Evolutionary conservation across 139 green algal species (phyloP).

Genomic region (Chlamydomonas asymmetrica): DNA sequence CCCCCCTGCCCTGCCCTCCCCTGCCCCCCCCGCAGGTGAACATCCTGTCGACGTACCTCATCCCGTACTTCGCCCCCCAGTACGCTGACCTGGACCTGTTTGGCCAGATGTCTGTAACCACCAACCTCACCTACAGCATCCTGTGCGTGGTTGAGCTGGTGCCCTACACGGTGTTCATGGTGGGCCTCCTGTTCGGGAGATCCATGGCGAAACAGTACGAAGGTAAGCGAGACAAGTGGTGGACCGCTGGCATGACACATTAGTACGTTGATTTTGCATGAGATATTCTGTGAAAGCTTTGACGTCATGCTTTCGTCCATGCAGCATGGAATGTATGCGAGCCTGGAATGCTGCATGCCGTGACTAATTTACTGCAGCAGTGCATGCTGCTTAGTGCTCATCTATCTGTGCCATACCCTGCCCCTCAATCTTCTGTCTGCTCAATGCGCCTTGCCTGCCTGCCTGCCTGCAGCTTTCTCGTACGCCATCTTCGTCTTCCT

Average conservation of each 20-base stretch:
- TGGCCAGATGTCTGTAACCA: conserved; percentile 15
- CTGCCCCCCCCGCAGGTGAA: conserved; percentile 8
- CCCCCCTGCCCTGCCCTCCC: too few species aligned
- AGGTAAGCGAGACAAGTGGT: background rate
- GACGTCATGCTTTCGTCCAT: too few species aligned
- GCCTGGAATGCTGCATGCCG: too few species aligned
- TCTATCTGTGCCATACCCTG: too few species aligned
- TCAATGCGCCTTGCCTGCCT: background rate
- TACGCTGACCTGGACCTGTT: conserved; percentile 9
- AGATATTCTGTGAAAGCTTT: too few species aligned
- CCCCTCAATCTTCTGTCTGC: too few species aligned
- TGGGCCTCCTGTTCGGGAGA: conserved; percentile 7
- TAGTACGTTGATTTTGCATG: too few species aligned
- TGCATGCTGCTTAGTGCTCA: too few species aligned
- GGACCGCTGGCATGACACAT: too few species aligned
- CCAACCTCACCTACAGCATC: conserved; percentile 9
- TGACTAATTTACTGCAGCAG: too few species aligned
- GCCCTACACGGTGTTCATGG: conserved; percentile 15
- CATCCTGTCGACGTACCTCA: background rate
- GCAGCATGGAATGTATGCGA: too few species aligned
- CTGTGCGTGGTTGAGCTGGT: conserved; percentile 2
- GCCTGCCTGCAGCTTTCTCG: background rate
- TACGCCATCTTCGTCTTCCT: conserved; percentile 12
- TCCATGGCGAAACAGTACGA: background rate
- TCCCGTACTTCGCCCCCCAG: background rate